phyloP scores from a whole-genome alignment of 2,329 filamentous ascomycete species.

The Diaporthe australafricana region DNA sequence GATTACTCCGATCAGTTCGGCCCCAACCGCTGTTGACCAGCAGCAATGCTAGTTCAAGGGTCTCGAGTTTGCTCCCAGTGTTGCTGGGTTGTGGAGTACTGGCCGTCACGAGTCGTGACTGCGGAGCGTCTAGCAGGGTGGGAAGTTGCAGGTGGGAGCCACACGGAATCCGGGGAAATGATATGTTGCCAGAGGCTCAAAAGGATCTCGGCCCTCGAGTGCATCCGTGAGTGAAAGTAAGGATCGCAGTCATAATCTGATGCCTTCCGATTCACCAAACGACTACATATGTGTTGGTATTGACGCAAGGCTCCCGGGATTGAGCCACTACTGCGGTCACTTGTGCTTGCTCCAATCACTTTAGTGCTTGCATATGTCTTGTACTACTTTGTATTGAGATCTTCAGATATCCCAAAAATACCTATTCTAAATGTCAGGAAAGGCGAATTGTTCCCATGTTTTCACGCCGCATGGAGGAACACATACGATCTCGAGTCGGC shows the following conservation, averaged over 20 bases:
- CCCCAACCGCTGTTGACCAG: not conserved
- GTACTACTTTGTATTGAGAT: not conserved
- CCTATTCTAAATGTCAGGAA: slow-evolving; percentile 46
- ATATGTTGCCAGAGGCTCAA: not conserved
- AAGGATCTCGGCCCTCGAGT: not conserved
- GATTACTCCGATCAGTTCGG: too few species aligned
- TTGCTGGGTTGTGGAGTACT: not conserved
- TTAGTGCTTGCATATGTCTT: not conserved
- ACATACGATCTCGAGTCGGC: slow-evolving; percentile 43
- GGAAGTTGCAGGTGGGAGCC: too few species aligned
- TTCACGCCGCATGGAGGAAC: slow-evolving; percentile 46
- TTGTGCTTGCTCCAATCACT: not conserved
- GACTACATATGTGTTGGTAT: too few species aligned
- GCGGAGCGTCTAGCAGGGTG: not conserved
- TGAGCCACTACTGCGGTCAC: not conserved
- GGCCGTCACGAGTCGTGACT: not conserved
- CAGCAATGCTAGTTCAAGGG: not conserved
- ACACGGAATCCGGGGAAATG: not conserved
- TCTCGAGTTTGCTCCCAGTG: not conserved
- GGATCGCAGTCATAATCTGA: too few species aligned
- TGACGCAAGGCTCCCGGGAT: not conserved
- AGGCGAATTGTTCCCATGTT: slow-evolving; percentile 47
- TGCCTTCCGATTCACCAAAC: not conserved
- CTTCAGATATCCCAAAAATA: slow-evolving; percentile 40
- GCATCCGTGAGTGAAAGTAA: not conserved